phyloP scores from a whole-genome alignment of 768 basidiomycete species.

The Lactarius deliciosus region DNA sequence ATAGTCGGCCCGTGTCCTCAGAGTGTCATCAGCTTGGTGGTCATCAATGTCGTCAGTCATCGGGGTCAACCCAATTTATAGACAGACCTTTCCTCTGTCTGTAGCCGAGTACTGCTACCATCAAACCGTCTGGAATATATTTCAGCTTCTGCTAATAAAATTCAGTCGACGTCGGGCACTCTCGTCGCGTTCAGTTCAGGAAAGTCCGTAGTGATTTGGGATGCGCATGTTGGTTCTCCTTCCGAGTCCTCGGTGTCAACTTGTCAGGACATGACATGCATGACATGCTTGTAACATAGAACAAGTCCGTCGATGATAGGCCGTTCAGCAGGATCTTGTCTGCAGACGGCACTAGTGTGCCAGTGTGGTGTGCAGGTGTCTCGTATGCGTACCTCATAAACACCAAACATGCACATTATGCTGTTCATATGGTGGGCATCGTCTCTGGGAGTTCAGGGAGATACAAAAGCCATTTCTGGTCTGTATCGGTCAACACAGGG shows the following conservation, averaged over 20 bases:
- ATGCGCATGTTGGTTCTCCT: no score
- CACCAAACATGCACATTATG: conserved; percentile 4
- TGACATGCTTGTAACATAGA: conserved; percentile 66
- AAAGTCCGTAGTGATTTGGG: no score
- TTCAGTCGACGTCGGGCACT: no score
- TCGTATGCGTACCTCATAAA: conserved; percentile 34
- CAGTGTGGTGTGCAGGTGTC: conserved; percentile 43
- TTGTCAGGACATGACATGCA: conserved; percentile 59
- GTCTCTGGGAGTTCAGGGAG: conserved; percentile 50
- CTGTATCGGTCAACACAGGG: conserved; percentile 46
- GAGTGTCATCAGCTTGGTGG: no score
- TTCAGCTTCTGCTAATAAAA: no score
- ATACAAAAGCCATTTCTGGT: conserved; percentile 69
- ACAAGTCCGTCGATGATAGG: conserved; percentile 57
- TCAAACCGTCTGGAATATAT: no score
- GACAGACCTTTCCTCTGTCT: no score
- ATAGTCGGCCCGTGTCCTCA: no score
- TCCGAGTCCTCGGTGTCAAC: neutral
- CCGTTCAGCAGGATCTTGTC: conserved; percentile 49
- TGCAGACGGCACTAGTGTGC: conserved; percentile 71
- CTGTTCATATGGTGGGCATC: conserved; percentile 54
- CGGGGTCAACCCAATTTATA: no score
- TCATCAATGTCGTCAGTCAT: no score
- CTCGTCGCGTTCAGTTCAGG: no score
- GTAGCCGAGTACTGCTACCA: no score